These are phyloP conservation scores for Scortechinia acanthostroma DNA, from an alignment of 2,329 filamentous ascomycete species.

Conservation along the genomic window DNA sequence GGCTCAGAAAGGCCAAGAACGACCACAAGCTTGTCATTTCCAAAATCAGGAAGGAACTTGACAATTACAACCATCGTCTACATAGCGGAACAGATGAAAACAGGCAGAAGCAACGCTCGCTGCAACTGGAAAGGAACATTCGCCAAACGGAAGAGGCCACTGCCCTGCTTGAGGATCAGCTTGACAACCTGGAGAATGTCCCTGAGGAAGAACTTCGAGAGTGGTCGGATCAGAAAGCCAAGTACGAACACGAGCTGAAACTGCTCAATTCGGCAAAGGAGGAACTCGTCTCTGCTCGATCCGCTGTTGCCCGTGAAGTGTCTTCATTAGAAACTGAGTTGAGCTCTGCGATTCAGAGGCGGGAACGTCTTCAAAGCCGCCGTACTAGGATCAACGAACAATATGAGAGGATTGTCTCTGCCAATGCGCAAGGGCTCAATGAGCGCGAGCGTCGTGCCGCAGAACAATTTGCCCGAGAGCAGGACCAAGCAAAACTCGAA, in stretches of 20 bases:
- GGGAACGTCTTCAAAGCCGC: slow-evolving; percentile 49
- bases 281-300: slow-evolving; percentile 38
- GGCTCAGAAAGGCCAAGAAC: slow-evolving; percentile 48
- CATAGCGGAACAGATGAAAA: slow-evolving; percentile 53
- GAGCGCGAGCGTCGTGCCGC: slow-evolving; percentile 39
- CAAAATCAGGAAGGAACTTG: slow-evolving; percentile 53
- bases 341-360: slow-evolving; percentile 39
- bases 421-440: slow-evolving; percentile 47
- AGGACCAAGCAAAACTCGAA: slow-evolving; percentile 32
- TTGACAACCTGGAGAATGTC: slow-evolving; percentile 44
- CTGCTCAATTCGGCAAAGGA: slow-evolving; percentile 37
- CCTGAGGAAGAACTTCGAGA: slow-evolving; percentile 45
- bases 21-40: slow-evolving; percentile 51
- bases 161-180: slow-evolving; percentile 40
- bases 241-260: slow-evolving; percentile 44
- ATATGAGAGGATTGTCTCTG: slow-evolving; percentile 47
- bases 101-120: slow-evolving; percentile 49
- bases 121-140: slow-evolving; percentile 55
- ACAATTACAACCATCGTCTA: slow-evolving; percentile 45
- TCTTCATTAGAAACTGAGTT: slow-evolving; percentile 43
- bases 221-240: slow-evolving; percentile 39
- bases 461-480: slow-evolving; percentile 32
- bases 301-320: slow-evolving; percentile 39
- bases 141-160: slow-evolving; percentile 56
- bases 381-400: slow-evolving; percentile 51